Evolutionary conservation across 2,329 filamentous ascomycete species (phyloP).

Genomic region (Mariannaea sp.): DNA sequence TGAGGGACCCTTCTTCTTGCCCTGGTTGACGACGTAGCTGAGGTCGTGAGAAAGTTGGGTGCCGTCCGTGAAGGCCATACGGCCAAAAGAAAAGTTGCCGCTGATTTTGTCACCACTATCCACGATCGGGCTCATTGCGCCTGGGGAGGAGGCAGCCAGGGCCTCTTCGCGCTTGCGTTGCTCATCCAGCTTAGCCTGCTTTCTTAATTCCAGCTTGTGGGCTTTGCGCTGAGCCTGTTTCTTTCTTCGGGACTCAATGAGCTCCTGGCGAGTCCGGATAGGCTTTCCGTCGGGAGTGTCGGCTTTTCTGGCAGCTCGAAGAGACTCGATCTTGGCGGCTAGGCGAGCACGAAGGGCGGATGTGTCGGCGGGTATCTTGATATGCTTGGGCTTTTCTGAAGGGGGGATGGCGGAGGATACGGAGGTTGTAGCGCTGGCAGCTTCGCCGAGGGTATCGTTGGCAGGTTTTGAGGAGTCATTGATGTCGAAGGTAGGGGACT

Average conservation of each 20-base stretch:
- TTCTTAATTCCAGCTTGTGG: constrained; percentile 84
- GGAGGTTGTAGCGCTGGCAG: constrained; percentile 67
- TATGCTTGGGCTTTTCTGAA: constrained; percentile 66
- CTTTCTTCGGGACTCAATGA: constrained; percentile 85
- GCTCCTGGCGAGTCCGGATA: constrained; percentile 84
- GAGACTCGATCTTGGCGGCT: constrained; percentile 79
- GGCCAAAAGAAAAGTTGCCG: constrained; percentile 85
- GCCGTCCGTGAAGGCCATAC: constrained; percentile 89
- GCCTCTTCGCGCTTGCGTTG: constrained; percentile 68
- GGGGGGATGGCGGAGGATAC: constrained; percentile 68
- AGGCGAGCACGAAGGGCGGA: constrained; percentile 78
- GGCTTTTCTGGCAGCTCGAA: constrained; percentile 85
- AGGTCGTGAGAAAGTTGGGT: constrained; percentile 76
- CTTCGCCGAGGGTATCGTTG: constrained; percentile 48
- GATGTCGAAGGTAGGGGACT: constrained; percentile 62
- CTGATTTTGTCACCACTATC: constrained; percentile 58
- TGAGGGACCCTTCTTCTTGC: constrained; percentile 78
- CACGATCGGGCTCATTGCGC: constrained; percentile 60
- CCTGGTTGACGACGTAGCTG: constrained; percentile 57
- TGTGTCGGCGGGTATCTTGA: constrained; percentile 71
- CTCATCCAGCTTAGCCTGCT: constrained; percentile 79
- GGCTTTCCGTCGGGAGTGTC: constrained; percentile 78
- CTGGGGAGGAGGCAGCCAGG: constrained; percentile 65
- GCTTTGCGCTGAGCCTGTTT: constrained; percentile 87
- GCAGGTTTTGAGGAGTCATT: constrained; percentile 48